Base-by-base conservation (phyloP, 306 rosid species). In the Castanopsis chinensis region DNA sequence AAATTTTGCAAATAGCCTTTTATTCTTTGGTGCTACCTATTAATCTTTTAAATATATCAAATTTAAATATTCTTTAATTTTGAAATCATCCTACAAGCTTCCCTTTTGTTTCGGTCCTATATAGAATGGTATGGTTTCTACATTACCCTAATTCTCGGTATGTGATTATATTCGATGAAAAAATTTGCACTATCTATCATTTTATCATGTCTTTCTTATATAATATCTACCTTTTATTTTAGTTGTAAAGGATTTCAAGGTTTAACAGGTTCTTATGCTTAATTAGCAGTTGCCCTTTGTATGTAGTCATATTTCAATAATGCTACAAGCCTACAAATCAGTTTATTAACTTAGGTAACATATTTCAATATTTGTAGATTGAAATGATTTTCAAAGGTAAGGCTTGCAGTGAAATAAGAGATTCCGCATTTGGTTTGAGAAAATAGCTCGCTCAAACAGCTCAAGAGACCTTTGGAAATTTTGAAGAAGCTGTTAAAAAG, bases 371-470 rank as follows among this genome's bases (percentile, higher is more conserved):
- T 73, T 69, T 85, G 83, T 90, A 95, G 94, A 93, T 95, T 70
- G 93, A 91, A 76, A 77, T 89, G 58, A 91, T 90, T 78, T 95
- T 95, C 82, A 86, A 84, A 82, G 99, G 97, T 73, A 90, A 91
- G 84, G 90, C 96, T 69, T 93, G 99, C 85, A 69, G 63, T 35
- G 96, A 83, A 81, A 95, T 93, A 68, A 88, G 89, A 88, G 99
- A 93, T 63, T 93, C 90, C 21, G 97, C 98, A 8, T 81, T 83
- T 77, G 64, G 93, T 85, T 69, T 95, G 89, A 90, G 98, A 41
- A 95, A 93, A 90, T 84, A 86, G 68, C 96, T 95, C 77, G 96
- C 99, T 28, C 94, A 87, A 86, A 93, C 93, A 1, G 96, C 98
- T 2, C 92, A 93, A 73, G 97, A 91, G 52, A 91, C 98, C 1